A percentile compares a stretch with the other conserved stretches of the same genome.
Evolutionary conservation across 805 yeast genomes (phyloP).

Genomic region (Kazachstania martiniae): DNA sequence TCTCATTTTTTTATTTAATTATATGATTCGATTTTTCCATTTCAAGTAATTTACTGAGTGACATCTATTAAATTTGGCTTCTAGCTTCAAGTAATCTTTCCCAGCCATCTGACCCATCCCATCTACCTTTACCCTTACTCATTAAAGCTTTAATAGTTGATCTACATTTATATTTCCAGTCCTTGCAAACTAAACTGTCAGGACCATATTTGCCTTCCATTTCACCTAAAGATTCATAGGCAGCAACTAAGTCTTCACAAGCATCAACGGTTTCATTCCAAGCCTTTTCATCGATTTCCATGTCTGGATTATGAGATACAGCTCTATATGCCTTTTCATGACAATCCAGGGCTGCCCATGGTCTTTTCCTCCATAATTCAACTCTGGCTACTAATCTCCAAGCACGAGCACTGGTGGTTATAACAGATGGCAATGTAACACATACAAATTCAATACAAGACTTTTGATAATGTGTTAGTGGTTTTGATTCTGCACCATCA

Average conservation of each 20-base stretch:
- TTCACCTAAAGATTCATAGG: conserved; percentile 83
- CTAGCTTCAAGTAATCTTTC: conserved; percentile 40
- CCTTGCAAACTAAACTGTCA: conserved; percentile 78
- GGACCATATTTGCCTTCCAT: conserved; percentile 68
- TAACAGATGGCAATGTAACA: conserved; percentile 52
- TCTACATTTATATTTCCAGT: conserved; percentile 81
- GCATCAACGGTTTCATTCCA: conserved; percentile 78
- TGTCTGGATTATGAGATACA: conserved; percentile 48
- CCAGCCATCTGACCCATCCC: conserved; percentile 81
- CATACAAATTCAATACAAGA: conserved; percentile 66
- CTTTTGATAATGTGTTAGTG: conserved; percentile 51
- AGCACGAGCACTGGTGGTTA: conserved; percentile 47
- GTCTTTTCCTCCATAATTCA: conserved; percentile 74
- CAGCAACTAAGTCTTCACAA: conserved; percentile 69
- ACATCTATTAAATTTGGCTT: conserved; percentile 9
- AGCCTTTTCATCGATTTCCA: conserved; percentile 45
- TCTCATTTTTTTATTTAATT: background rate
- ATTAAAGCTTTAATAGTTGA: conserved; percentile 60
- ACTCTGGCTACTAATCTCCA: conserved; percentile 84
- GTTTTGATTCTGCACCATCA: conserved; percentile 16
- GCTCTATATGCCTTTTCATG: conserved; percentile 83
- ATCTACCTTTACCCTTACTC: conserved; percentile 65
- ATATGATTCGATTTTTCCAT: no score
- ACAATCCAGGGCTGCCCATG: conserved; percentile 81
- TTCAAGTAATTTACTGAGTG: no score